phyloP scores from a whole-genome alignment of 805 yeast genomes.

The Candida palmyrensis region DNA sequence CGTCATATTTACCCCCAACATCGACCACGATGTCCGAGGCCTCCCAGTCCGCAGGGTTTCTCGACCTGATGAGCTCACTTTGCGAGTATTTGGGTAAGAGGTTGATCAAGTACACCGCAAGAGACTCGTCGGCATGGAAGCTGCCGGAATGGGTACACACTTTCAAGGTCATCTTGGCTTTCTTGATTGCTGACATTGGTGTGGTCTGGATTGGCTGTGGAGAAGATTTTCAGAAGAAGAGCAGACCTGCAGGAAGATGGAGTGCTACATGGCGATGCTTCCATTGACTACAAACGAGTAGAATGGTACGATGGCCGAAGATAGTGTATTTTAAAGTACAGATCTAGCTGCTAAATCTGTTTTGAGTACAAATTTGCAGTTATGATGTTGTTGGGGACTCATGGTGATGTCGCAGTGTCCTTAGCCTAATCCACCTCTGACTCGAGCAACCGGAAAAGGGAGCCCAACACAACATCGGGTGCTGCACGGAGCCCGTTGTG shows the following conservation, averaged over 20 bases:
- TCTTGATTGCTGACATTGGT: slow-evolving; percentile 5
- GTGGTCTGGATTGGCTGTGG: too few relatives aligned
- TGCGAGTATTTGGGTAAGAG: slow-evolving; percentile 62
- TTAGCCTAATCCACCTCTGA: slow-evolving; percentile 38
- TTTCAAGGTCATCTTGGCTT: slow-evolving; percentile 32
- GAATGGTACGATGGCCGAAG: too few relatives aligned
- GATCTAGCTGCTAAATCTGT: too few relatives aligned
- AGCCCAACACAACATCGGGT: slow-evolving; percentile 33
- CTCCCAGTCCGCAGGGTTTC: slow-evolving; percentile 81
- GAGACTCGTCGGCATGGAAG: slow-evolving; percentile 95
- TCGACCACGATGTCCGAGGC: slow-evolving; percentile 89
- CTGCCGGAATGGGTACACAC: slow-evolving; percentile 92
- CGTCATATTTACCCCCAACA: slow-evolving; percentile 89
- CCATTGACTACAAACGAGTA: too few relatives aligned
- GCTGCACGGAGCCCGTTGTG: slow-evolving; percentile 46
- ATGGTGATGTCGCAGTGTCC: too few relatives aligned
- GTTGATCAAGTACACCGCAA: slow-evolving; percentile 84
- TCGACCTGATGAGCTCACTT: slow-evolving; percentile 73
- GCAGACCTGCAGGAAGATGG: too few relatives aligned
- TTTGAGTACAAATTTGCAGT: too few relatives aligned
- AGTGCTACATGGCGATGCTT: too few relatives aligned
- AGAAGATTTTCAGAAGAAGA: too few relatives aligned
- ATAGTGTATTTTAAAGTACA: too few relatives aligned
- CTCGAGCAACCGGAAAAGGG: slow-evolving; percentile 35
- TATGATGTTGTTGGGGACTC: too few relatives aligned